Conservation (phyloP, 257 asterid genomes). For the Orobanche coerulescens region DNA sequence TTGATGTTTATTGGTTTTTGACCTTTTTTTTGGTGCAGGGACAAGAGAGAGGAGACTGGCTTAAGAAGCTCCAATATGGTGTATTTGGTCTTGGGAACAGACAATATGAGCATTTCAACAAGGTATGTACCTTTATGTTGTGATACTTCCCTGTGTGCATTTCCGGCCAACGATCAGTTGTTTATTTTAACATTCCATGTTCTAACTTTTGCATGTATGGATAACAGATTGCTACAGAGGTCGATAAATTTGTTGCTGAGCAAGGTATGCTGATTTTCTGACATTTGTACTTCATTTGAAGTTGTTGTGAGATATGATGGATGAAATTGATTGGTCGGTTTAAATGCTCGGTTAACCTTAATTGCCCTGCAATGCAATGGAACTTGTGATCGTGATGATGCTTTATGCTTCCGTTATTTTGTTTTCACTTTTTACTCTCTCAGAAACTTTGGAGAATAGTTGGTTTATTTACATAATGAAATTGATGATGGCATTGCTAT, state of each 20-base stretch:
- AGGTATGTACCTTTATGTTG: constrained; percentile 42
- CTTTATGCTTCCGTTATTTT: background rate
- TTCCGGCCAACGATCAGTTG: background rate
- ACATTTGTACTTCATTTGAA: constrained; percentile 7
- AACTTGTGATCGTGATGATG: background rate
- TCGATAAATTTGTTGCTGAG: constrained; percentile 57
- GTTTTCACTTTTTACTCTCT: background rate
- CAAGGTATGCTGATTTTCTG: constrained; percentile 48
- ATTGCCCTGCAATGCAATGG: background rate
- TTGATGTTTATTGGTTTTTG: constrained; percentile 9
- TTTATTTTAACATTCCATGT: background rate
- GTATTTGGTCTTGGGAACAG: constrained; percentile 98
- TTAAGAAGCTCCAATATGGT: constrained; percentile 74
- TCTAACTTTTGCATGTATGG: constrained; percentile 19
- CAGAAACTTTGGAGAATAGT: background rate
- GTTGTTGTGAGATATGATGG: background rate
- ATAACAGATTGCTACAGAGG: constrained; percentile 78
- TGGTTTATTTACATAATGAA: background rate
- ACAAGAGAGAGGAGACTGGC: constrained; percentile 67
- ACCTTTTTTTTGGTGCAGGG: constrained; percentile 39
- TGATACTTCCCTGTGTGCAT: background rate
- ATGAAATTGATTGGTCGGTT: background rate
- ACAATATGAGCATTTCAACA: constrained; percentile 98
- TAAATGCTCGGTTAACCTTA: background rate
- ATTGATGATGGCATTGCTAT: background rate